Base-by-base conservation (phyloP, 352 stramenopile species). In the Pythium dissotocum region DNA sequence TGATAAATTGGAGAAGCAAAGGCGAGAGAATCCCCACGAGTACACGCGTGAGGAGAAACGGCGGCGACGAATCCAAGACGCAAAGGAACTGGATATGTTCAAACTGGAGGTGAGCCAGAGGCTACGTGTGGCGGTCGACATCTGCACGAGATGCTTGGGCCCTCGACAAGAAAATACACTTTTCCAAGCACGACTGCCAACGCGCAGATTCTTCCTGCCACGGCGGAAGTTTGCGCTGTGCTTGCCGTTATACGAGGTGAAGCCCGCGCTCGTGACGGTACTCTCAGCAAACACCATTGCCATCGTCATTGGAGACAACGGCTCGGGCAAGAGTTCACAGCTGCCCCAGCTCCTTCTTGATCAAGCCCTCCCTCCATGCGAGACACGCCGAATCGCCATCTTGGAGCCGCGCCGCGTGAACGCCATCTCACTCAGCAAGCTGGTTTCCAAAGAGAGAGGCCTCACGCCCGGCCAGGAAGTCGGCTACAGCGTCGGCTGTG, bases 291-390 rank as follows among this genome's bases (percentile, higher is more conserved):
- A 49, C 9, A 2, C 35, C 14, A 66, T 76, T 4, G 24, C 72
- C 5, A 63, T 78, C 24, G 10, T 78, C 10, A 42, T 70, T 16
- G 72, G 63, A 0, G 72, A 78, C 33, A 78, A 69, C 18, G 72
- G 72, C 0, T 78, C 68, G 8, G 72, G 72, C 1, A 78, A 78
- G 42, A 74, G 68, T 35, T 77, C 73, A 2, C 70, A 75, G 48
- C 56, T 79, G 0, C 73, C 69, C 6, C 73, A 79, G 33, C 44
- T 77, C 16, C 28, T 79, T 9, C 30, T 79, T 18, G 67, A 77
- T 30, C 44, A 72, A 16, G 60, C 75, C 4, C 1, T 78, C 32
- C 44, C 59, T 0, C 6, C 6, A 10, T 35, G 5, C 1, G 59
- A 75, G 21, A 61, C 33, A 10, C 48, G 58, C 13, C 62, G 69